Percentiles rank a stretch among this genome's conserved stretches.
Conservation (phyloP, 1,139 yeast genomes). For the Pichia sp. region DNA sequence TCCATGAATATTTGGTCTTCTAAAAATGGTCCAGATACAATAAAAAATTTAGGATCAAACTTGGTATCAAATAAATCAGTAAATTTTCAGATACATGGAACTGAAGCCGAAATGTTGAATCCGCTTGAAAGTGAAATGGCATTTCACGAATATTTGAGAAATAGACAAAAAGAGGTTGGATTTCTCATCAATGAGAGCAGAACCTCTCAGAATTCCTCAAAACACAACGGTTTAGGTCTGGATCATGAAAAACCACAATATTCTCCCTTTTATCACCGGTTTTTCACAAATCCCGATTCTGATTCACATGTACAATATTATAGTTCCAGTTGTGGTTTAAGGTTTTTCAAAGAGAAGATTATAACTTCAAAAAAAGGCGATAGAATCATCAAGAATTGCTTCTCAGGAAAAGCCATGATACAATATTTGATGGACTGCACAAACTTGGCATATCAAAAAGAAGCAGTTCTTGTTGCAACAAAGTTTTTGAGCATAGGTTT, state of each 20-base stretch:
- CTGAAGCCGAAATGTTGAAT: background rate
- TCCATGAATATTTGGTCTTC: conserved; percentile 67
- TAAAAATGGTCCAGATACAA: conserved; percentile 33
- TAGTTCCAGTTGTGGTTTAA: conserved; percentile 56
- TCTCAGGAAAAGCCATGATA: conserved; percentile 69
- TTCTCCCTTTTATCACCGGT: conserved; percentile 71
- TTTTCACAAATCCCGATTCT: conserved; percentile 83
- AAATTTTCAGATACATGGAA: conserved; percentile 1
- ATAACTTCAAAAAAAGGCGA: conserved; percentile 25
- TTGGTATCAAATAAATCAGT: background rate
- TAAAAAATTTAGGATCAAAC: conserved; percentile 12
- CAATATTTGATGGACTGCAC: conserved; percentile 94
- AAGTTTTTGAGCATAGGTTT: conserved; percentile 44
- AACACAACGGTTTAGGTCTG: background rate
- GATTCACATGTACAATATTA: conserved; percentile 77
- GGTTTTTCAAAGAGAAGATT: conserved; percentile 40
- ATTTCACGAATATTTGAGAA: conserved; percentile 10
- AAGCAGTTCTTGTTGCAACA: conserved; percentile 56
- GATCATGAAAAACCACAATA: conserved; percentile 5
- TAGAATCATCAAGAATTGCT: conserved; percentile 33
- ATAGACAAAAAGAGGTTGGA: conserved; percentile 8
- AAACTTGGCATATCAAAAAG: conserved; percentile 49
- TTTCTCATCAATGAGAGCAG: background rate
- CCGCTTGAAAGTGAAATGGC: conserved; percentile 3
- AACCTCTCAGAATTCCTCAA: background rate